These are phyloP conservation scores for Melastoma candidum DNA, from an alignment of 441 rosid species.

Conservation along the genomic window DNA sequence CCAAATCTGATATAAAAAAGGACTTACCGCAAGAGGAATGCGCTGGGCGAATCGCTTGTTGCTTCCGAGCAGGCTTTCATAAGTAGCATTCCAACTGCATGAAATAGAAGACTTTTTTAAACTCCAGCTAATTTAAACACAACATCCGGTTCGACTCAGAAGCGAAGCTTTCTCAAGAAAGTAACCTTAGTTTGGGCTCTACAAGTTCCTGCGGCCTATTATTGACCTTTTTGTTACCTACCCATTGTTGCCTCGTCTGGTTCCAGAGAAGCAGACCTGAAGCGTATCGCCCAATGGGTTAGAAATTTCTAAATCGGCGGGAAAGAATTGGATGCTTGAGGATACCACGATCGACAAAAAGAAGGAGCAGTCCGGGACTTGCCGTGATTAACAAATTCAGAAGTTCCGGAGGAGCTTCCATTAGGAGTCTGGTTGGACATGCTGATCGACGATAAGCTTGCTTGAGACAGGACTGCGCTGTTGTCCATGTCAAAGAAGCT, in stretches of 20 bases:
- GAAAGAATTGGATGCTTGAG: not conserved
- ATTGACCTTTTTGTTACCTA: slow-evolving; percentile 34
- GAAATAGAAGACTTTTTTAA: slow-evolving; percentile 33
- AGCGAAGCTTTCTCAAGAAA: no score
- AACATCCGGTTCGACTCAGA: no score
- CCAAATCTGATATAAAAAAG: not conserved
- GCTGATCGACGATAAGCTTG: slow-evolving; percentile 51
- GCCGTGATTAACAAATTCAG: slow-evolving; percentile 69
- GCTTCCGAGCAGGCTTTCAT: slow-evolving; percentile 56
- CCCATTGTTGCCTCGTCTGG: slow-evolving; percentile 55
- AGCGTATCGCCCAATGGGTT: slow-evolving; percentile 5
- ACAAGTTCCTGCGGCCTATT: slow-evolving; percentile 22
- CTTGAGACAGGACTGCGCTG: slow-evolving; percentile 49
- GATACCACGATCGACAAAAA: not conserved
- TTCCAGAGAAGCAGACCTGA: slow-evolving; percentile 67
- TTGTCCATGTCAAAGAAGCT: slow-evolving; percentile 57
- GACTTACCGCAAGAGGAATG: slow-evolving; percentile 55
- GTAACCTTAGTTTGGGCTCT: slow-evolving; percentile 23
- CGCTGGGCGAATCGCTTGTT: slow-evolving; percentile 57
- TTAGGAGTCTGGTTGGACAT: slow-evolving; percentile 37
- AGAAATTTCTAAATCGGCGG: not conserved
- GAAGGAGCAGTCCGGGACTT: slow-evolving; percentile 20
- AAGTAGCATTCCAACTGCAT: slow-evolving; percentile 62
- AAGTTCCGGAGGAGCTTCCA: slow-evolving; percentile 24
- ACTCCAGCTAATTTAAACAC: slow-evolving; percentile 1